Evolutionary conservation across 371 early-diverging fungal species (phyloP).

Genomic region (Synchytrium microbalum): DNA sequence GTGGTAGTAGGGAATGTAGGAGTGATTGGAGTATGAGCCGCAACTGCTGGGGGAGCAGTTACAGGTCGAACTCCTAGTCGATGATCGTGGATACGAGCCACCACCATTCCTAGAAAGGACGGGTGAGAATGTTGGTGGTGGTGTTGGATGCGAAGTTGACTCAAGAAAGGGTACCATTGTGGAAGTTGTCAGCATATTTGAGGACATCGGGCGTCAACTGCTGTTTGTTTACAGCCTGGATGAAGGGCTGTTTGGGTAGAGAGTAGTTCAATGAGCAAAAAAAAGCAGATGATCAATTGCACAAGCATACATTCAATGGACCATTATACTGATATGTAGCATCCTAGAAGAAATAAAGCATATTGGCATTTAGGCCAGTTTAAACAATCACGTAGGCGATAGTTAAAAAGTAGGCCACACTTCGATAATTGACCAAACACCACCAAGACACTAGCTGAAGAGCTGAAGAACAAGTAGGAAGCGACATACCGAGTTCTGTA

Average conservation of each 20-base stretch:
- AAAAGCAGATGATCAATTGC: background rate
- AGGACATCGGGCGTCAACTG: constrained; percentile 15
- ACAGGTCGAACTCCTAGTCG: background rate
- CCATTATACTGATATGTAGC: constrained; percentile 26
- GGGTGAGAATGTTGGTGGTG: background rate
- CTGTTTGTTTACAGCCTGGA: constrained; percentile 20
- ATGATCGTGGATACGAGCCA: background rate
- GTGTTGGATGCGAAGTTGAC: background rate
- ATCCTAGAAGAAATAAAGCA: constrained; percentile 10
- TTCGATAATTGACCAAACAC: too few species aligned
- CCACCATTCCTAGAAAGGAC: background rate
- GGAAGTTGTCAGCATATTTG: constrained; percentile 12
- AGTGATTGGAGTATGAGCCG: background rate
- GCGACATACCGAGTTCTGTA: constrained; percentile 14
- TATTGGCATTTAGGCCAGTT: background rate
- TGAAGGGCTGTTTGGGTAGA: constrained; percentile 8
- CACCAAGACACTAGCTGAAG: too few species aligned
- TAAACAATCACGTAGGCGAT: background rate
- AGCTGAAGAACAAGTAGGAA: background rate
- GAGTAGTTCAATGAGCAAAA: background rate
- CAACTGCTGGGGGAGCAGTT: background rate
- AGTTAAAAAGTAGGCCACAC: too few species aligned
- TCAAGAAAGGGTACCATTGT: constrained; percentile 8
- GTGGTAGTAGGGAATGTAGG: background rate
- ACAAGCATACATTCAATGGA: constrained; percentile 17